A percentile compares a stretch with the other conserved stretches of the same genome.
These are phyloP conservation scores for Colletotrichum eremochloae DNA, from an alignment of 2,329 filamentous ascomycete genomes.

Conservation along the genomic window DNA sequence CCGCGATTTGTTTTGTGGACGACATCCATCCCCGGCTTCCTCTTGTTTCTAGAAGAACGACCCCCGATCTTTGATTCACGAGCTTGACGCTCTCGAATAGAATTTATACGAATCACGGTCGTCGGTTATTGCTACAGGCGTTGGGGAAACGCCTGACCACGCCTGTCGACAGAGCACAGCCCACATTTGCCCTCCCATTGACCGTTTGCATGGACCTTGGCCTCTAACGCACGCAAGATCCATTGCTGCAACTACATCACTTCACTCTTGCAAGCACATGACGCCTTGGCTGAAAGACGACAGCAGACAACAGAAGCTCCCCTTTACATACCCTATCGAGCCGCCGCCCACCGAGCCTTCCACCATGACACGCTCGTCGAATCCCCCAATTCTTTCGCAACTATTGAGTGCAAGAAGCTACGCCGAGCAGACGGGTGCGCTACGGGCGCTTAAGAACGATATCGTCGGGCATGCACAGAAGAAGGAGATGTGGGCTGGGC, in stretches of 20 bases:
- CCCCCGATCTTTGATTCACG: neutral
- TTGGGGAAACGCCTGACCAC: conserved; percentile 7
- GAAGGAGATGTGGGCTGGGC: conserved; percentile 82
- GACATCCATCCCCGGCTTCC: conserved; percentile 15
- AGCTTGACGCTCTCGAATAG: neutral
- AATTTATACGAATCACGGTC: neutral
- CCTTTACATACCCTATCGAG: neutral
- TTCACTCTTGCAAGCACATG: conserved; percentile 29
- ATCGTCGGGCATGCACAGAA: conserved; percentile 88
- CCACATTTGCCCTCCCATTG: conserved; percentile 29
- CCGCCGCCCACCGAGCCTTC: neutral
- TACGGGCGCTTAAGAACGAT: conserved; percentile 87
- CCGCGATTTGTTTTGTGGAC: conserved; percentile 4
- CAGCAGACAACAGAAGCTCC: conserved; percentile 26
- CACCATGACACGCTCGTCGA: conserved; percentile 67
- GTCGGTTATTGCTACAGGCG: neutral
- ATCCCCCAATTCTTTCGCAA: conserved; percentile 67
- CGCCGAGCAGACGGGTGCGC: conserved; percentile 68
- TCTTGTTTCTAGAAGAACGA: conserved; percentile 10
- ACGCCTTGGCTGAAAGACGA: conserved; percentile 34
- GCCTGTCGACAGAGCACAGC: conserved; percentile 19
- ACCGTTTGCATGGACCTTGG: conserved; percentile 37
- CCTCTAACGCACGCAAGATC: conserved; percentile 41
- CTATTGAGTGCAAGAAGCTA: conserved; percentile 67
- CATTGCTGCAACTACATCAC: conserved; percentile 26